Evolutionary conservation across 805 yeast species (phyloP), one percentile per base, ranked within the genome.

Genomic region (Cyberlindnera nakhonratchasimensis): DNA sequence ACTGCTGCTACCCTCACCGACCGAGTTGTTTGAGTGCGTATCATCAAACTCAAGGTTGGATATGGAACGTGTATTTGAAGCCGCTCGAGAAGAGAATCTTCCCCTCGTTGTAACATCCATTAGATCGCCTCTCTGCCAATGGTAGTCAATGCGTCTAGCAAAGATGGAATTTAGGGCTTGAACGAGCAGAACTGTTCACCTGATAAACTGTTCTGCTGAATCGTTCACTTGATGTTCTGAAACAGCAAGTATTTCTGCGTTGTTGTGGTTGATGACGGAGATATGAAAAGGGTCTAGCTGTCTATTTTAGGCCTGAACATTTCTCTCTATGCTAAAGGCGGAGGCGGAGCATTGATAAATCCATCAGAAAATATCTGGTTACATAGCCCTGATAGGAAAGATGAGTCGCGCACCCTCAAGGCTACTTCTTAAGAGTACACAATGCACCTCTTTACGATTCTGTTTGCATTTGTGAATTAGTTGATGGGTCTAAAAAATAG

Each of bases 11-110:
- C 25, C 21, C 13, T 33, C 36, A 5, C 10, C 28, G 6, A 13
- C 36, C 5, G 29, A 22, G 32, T 24, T 12, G n/a, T 25, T 17
- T 2, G 42, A 20, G 8, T 31, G 32, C 3, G 16, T 20, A 10
- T 38, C 42, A 9, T 31, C 37, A 8, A 38, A 18, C 37, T 38
- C 32, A 26, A 38, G 25, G 7, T 25, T 25, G 7, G 42, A 37
- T 4, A 38, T 31, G 12, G 36, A 22, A 4, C 22, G 14, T 11
- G 25, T 20, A 11, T 33, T 20, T 5, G 8, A 5, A 4, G 14
- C 18, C 11, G 24, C 25, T 22, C 36, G 25, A 3, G 20, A 23
- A 6, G 26, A 12, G 6, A 20, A 23, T 14, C 36, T 21, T 5
- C 29, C 36, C 16, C 36, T 33, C 7, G n/a, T 12, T 14, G 26